phyloP scores from a whole-genome alignment of 352 stramenopile species.

The Elongisporangium prolatum region DNA sequence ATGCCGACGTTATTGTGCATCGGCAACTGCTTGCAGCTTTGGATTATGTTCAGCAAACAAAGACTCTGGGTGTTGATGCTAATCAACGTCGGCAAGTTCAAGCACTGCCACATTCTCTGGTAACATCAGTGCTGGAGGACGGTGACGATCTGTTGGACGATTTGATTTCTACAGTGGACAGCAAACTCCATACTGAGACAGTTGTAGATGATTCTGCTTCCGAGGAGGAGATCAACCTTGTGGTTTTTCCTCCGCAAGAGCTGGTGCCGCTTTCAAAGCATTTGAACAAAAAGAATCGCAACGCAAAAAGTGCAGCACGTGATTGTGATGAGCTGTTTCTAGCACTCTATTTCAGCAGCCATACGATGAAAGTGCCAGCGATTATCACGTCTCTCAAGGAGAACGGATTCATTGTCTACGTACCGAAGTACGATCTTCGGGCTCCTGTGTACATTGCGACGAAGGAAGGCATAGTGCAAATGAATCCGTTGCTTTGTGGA shows the following conservation, averaged over 20 bases:
- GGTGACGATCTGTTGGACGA: slow-evolving; percentile 63
- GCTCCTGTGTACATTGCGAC: slow-evolving; percentile 90
- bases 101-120: slow-evolving; percentile 37
- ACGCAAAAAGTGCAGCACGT: slow-evolving; percentile 84
- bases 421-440: slow-evolving; percentile 90
- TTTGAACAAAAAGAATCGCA: slow-evolving; percentile 89
- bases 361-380: slow-evolving; percentile 75
- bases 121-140: slow-evolving; percentile 51
- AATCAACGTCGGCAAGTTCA: slow-evolving; percentile 7
- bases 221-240: slow-evolving; percentile 7
- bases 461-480: slow-evolving; percentile 79
- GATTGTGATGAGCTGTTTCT: slow-evolving; percentile 91
- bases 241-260: slow-evolving; percentile 48
- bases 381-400: slow-evolving; percentile 88
- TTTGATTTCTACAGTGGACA: slow-evolving; percentile 58
- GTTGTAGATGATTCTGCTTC: background rate
- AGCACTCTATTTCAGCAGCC: slow-evolving; percentile 89
- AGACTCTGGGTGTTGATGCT: slow-evolving; percentile 4
- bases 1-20: slow-evolving; percentile 90
- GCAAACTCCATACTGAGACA: slow-evolving; percentile 34
- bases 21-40: slow-evolving; percentile 77
- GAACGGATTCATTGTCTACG: slow-evolving; percentile 92
- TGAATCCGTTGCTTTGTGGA: slow-evolving; percentile 68
- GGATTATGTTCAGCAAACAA: slow-evolving; percentile 3
- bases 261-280: slow-evolving; percentile 79